Conservation (phyloP, 148 eudicot species). For the Euryodendron excelsum region DNA sequence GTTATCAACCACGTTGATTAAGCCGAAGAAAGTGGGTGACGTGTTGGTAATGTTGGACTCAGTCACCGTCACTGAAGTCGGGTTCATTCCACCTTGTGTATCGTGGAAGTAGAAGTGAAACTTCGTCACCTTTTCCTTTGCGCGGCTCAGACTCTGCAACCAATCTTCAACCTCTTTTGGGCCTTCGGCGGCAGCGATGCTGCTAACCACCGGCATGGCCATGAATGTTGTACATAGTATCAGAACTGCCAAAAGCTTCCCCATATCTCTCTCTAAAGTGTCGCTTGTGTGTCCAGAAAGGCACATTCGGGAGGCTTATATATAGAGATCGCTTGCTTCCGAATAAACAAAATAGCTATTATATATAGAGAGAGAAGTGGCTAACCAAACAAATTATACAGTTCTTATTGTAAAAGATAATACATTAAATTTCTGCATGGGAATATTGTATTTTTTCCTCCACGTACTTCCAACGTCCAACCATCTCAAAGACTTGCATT, state of each 20-base stretch:
- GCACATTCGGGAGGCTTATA: too few relatives aligned
- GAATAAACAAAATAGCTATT: too few relatives aligned
- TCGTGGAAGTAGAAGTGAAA: slow-evolving; percentile 47
- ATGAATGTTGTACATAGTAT: slow-evolving; percentile 1
- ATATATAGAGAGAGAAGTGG: too few relatives aligned
- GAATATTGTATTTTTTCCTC: too few relatives aligned
- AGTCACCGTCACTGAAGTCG: slow-evolving; percentile 25
- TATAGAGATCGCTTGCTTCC: too few relatives aligned
- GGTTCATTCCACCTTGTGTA: slow-evolving; percentile 27
- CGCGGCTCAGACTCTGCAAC: background rate
- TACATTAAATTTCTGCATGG: too few relatives aligned
- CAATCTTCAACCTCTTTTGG: slow-evolving; percentile 12
- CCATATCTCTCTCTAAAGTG: too few relatives aligned
- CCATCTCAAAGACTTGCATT: too few relatives aligned
- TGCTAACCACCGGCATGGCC: background rate
- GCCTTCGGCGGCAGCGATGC: background rate
- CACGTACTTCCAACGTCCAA: too few relatives aligned
- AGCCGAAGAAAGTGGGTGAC: slow-evolving; percentile 23
- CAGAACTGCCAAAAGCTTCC: background rate
- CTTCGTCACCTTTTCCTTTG: slow-evolving; percentile 22
- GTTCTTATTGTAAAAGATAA: too few relatives aligned
- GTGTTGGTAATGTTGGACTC: slow-evolving; percentile 14
- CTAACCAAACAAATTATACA: too few relatives aligned
- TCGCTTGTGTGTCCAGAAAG: too few relatives aligned
- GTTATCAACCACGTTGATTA: slow-evolving; percentile 32